Evolutionary conservation across 495 filamentous ascomycete genomes (phyloP), one percentile per base, ranked within the genome.

Genomic region (Penicillium chermesinum): DNA sequence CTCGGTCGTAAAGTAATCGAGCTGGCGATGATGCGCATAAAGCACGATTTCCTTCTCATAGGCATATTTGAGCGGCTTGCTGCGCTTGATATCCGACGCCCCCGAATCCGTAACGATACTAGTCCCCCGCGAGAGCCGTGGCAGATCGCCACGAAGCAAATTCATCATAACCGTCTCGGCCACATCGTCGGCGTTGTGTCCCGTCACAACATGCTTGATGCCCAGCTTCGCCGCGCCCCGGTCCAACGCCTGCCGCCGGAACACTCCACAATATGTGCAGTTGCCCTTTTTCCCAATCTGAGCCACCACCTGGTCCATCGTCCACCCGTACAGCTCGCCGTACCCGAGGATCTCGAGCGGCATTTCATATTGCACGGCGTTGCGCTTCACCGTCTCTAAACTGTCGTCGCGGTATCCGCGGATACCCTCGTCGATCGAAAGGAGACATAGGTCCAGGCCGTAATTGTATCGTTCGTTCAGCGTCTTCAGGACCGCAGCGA

Each of bases 91-190:
- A 39, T 88, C 85, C 35, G 81, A 86, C 16, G 77, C 76, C 38
- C 74, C 66, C 54, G 85, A 84, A 41, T 80, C 85, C 7, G 93
- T 98, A 4, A 96, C 77, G 53, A 98, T 96, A 48, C 82, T 91
- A n/a, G 93, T 96, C 46, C 87, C 89, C 34, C 93, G 74, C 18
- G 89, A 86, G 18, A 98, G 73, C 20, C 93, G 82, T 1, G 93
- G 85, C 34, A 97, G 63, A 70, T 98, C 93, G 15, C 90, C 93
- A 20, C 93, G 79, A 7, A 98, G 74, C 35, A 98, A 66, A 61
- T 98, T 98, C 93, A 98, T 98, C 63, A 98, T 74, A 22, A 97
- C 87, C 9, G 93, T 97, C 75, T 98, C 93, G n/a, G 93, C 93
- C 17, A 96, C 84, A 67, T 98, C 93, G 52, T 98, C 93, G 8